Conservation (phyloP, 106 monocot species). For the Allium cepa region DNA sequence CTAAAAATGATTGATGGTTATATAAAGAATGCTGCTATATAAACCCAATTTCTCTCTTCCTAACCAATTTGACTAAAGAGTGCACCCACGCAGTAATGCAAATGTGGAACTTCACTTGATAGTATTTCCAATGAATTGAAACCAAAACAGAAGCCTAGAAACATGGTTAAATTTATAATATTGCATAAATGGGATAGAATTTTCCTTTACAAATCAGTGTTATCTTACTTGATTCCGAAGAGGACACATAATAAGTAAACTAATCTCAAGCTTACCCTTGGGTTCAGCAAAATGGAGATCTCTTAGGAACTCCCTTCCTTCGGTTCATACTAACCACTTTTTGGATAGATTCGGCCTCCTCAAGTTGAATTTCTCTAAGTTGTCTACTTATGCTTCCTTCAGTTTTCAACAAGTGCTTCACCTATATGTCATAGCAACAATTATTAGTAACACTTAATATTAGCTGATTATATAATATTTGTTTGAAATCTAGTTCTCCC, state of each 20-base stretch:
- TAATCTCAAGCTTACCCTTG: constrained; percentile 6
- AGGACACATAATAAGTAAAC: background rate
- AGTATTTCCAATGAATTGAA: too few species aligned
- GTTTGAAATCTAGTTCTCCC: too few species aligned
- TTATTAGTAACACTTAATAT: background rate
- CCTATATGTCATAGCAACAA: constrained; percentile 1
- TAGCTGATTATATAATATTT: background rate
- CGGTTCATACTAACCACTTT: background rate
- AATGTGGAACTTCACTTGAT: too few species aligned
- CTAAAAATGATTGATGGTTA: too few species aligned
- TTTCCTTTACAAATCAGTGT: background rate
- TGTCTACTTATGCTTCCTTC: constrained; percentile 3
- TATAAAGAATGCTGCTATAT: too few species aligned
- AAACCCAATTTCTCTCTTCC: too few species aligned
- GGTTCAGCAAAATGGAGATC: constrained; percentile 1
- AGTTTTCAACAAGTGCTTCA: constrained; percentile 2
- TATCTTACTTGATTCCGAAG: background rate
- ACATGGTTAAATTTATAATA: too few species aligned
- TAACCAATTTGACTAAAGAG: too few species aligned
- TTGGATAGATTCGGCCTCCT: background rate
- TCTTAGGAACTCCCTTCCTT: constrained; percentile 5
- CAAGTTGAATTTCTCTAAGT: background rate
- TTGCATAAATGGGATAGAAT: background rate
- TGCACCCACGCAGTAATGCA: too few species aligned
- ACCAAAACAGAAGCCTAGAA: too few species aligned